Conservation (phyloP, 768 basidiomycete genomes). For the Tylopilus sp. region DNA sequence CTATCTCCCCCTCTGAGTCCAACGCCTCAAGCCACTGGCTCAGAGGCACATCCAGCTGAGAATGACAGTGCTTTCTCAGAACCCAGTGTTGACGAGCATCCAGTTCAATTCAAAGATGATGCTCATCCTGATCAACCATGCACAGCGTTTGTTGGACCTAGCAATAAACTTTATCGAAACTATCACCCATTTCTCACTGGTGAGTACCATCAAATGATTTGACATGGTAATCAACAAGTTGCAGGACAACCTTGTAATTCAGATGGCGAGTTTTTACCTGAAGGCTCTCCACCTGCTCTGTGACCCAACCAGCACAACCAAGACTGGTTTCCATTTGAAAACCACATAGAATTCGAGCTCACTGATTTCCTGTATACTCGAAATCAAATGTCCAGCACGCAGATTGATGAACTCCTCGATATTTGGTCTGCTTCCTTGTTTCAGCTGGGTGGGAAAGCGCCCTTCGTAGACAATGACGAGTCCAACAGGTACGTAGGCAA, state of each 20-base stretch:
- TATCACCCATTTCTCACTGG: not conserved
- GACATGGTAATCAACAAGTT: not conserved
- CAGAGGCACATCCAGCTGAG: no score
- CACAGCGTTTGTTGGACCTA: not conserved
- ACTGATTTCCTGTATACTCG: not conserved
- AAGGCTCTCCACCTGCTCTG: not conserved
- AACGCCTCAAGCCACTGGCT: no score
- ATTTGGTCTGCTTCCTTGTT: not conserved
- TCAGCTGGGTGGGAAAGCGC: not conserved
- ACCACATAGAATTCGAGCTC: not conserved
- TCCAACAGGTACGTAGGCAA: no score
- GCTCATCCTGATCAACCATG: no score
- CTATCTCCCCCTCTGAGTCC: not conserved
- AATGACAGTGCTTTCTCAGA: no score
- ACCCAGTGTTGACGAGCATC: no score
- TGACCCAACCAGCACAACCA: not conserved
- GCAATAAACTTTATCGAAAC: not conserved
- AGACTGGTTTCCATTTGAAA: conserved; percentile 1
- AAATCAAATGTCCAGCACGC: not conserved
- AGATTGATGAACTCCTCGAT: not conserved
- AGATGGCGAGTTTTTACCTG: not conserved
- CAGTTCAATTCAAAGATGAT: not conserved
- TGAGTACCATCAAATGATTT: not conserved
- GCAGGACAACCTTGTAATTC: not conserved
- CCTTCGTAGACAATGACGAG: no score